Evolutionary conservation across 441 rosid species (phyloP).

Genomic region (Macaranga tanarius): DNA sequence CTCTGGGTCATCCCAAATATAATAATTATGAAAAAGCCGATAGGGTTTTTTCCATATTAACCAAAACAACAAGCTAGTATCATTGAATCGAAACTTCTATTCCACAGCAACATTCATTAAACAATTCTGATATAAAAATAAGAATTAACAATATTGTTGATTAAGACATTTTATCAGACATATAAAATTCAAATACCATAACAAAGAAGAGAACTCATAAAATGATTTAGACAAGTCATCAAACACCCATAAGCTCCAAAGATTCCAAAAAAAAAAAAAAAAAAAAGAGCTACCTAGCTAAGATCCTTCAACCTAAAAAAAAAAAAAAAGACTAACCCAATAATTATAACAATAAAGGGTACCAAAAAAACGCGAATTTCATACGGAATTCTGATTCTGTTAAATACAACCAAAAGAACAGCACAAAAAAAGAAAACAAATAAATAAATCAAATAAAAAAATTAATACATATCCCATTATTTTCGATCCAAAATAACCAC

Average conservation of each 20-base stretch:
- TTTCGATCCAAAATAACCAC: slow-evolving; percentile 7
- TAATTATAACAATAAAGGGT: slow-evolving; percentile 7
- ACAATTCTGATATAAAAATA: not conserved
- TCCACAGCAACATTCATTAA: slow-evolving; percentile 1
- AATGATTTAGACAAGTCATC: slow-evolving; percentile 38
- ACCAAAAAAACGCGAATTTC: slow-evolving; percentile 18
- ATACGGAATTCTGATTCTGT: not conserved
- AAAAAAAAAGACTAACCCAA: not conserved
- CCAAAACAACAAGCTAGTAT: not conserved
- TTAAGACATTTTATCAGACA: slow-evolving; percentile 11
- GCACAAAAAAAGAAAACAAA: not conserved
- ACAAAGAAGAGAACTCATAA: not conserved
- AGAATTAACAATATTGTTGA: slow-evolving; percentile 11
- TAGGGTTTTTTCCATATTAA: slow-evolving; percentile 10
- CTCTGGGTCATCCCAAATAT: not conserved
- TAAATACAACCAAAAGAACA: slow-evolving; percentile 13
- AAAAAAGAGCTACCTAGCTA: slow-evolving; percentile 42
- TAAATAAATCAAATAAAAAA: not conserved
- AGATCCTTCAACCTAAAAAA: slow-evolving; percentile 44
- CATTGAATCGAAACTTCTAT: slow-evolving; percentile 1
- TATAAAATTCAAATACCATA: not conserved
- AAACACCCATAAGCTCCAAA: slow-evolving; percentile 17
- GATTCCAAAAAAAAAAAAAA: slow-evolving; percentile 19
- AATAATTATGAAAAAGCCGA: not conserved
- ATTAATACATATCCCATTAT: not conserved